phyloP scores from a whole-genome alignment of 1,284 basidiomycete genomes.

The Agaricales sp. region DNA sequence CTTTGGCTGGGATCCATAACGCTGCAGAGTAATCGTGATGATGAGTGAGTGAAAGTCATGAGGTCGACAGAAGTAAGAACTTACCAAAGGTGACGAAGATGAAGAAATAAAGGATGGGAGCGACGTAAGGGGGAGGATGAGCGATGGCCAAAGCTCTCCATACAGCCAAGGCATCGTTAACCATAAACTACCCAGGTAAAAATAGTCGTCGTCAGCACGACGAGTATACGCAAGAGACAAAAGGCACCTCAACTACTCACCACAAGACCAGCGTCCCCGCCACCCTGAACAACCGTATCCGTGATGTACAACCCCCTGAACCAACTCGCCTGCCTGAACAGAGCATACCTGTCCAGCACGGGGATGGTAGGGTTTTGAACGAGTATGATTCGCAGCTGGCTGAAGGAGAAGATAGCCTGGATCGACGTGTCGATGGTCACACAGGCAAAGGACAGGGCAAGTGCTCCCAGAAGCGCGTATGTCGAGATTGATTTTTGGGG shows the following conservation, averaged over 20 bases:
- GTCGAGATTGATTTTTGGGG: neutral
- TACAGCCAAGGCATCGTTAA: too few relatives aligned
- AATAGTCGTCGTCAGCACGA: too few relatives aligned
- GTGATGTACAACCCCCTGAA: neutral
- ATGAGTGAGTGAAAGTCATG: too few relatives aligned
- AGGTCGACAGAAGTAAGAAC: too few relatives aligned
- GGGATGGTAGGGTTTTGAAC: neutral
- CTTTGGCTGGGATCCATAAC: too few relatives aligned
- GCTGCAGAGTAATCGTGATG: too few relatives aligned
- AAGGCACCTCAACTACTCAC: neutral
- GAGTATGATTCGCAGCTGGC: neutral
- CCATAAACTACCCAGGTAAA: too few relatives aligned
- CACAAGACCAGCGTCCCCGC: neutral
- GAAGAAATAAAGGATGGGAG: too few relatives aligned
- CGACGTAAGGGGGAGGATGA: too few relatives aligned
- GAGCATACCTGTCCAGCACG: neutral
- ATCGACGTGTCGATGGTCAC: neutral
- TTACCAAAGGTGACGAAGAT: too few relatives aligned
- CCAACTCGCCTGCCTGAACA: neutral
- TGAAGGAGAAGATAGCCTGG: neutral
- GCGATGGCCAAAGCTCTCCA: too few relatives aligned
- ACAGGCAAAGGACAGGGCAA: neutral
- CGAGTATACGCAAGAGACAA: too few relatives aligned
- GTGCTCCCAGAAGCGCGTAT: neutral
- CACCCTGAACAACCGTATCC: neutral